Evolutionary conservation across 2,329 filamentous ascomycete species (phyloP).

Genomic region (Lojkania enalia): DNA sequence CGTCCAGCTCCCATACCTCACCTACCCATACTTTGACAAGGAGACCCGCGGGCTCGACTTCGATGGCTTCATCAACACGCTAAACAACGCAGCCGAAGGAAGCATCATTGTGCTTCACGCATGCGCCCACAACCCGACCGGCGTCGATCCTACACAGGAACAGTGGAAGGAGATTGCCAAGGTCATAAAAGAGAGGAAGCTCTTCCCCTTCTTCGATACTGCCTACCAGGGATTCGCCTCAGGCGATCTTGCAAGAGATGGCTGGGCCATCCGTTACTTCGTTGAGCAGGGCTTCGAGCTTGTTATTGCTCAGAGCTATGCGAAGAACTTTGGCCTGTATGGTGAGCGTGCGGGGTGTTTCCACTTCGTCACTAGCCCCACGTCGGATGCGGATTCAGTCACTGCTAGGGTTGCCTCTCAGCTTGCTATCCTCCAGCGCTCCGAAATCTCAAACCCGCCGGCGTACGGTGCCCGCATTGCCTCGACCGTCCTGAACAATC

Average conservation of each 20-base stretch:
- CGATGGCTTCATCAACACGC: constrained; percentile 76
- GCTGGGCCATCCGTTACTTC: constrained; percentile 93
- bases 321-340: constrained; percentile 76
- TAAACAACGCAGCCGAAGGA: constrained; percentile 70
- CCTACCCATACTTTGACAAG: constrained; percentile 93
- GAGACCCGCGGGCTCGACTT: constrained; percentile 90
- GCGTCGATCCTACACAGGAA: constrained; percentile 88
- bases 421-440: constrained; percentile 90
- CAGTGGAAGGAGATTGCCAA: constrained; percentile 92
- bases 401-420: constrained; percentile 75
- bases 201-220: constrained; percentile 98
- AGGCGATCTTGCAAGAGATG: constrained; percentile 81
- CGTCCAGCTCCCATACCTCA: constrained; percentile 74
- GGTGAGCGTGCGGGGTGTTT: constrained; percentile 95
- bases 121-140: constrained; percentile 97
- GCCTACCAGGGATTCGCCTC: constrained; percentile 98
- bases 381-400: constrained; percentile 65
- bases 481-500: constrained; percentile 80
- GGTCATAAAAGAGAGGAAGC: constrained; percentile 74
- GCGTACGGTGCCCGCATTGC: constrained; percentile 92
- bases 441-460: constrained; percentile 96
- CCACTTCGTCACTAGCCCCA: constrained; percentile 82
- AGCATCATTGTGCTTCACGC: constrained; percentile 91
- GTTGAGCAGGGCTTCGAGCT: constrained; percentile 82
- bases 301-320: constrained; percentile 57